phyloP scores from a whole-genome alignment of 768 basidiomycete species.

The Cystobasidium ongulense region DNA sequence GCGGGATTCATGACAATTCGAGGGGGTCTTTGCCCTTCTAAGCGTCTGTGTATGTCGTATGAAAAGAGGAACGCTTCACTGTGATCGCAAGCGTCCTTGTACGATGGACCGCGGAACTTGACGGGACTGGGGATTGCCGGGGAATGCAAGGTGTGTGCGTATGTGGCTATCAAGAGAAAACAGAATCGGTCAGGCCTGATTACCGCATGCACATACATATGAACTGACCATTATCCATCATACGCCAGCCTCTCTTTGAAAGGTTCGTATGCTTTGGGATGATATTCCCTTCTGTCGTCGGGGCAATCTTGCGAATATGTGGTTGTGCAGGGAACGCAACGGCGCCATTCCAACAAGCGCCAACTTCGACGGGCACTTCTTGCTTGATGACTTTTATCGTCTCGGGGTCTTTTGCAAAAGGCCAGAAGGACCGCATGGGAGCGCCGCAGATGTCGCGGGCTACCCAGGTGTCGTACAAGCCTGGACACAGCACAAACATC shows the following conservation, averaged over 20 bases:
- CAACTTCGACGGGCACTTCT: slow-evolving; percentile 16
- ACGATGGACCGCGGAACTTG: neutral
- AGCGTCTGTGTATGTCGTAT: slow-evolving; percentile 2
- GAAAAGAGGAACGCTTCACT: neutral
- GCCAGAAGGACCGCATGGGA: neutral
- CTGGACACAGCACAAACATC: neutral
- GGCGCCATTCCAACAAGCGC: slow-evolving; percentile 8
- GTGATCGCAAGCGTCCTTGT: neutral
- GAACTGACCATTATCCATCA: slow-evolving; percentile 12
- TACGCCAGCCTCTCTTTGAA: slow-evolving; percentile 8
- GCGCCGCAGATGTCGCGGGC: neutral
- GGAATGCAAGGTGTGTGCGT: neutral
- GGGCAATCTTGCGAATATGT: neutral
- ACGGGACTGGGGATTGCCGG: neutral
- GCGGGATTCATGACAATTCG: slow-evolving; percentile 12
- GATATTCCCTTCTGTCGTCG: neutral
- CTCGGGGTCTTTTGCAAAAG: neutral
- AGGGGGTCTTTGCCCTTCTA: neutral
- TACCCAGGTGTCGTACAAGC: slow-evolving; percentile 17
- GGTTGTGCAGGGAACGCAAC: neutral
- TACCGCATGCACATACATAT: neutral
- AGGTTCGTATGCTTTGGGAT: neutral
- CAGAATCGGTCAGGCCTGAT: neutral
- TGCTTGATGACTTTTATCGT: neutral
- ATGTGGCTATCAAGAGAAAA: neutral